Evolutionary conservation across 139 green algal species (phyloP).

Genomic region (Haematococcus sp.): DNA sequence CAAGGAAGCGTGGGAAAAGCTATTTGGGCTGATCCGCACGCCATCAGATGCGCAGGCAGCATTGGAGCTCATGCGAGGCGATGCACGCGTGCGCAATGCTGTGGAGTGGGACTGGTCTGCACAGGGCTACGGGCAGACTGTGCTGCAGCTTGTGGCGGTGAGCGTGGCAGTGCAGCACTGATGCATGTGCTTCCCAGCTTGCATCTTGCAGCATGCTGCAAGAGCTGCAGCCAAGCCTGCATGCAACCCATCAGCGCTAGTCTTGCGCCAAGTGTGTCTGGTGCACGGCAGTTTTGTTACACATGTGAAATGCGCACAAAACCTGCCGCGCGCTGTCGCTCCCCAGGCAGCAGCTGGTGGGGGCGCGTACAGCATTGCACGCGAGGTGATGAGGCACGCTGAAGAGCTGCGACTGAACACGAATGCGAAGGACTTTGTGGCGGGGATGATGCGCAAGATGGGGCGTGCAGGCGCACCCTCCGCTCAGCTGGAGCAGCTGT

Average conservation of each 20-base stretch:
- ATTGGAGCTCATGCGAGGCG: constrained; percentile 17
- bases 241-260: no score
- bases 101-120: constrained; percentile 25
- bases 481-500: background rate
- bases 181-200: no score
- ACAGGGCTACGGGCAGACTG: constrained; percentile 18
- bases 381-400: no score
- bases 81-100: background rate
- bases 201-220: no score
- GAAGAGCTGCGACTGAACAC: background rate
- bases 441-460: background rate
- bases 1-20: constrained; percentile 18
- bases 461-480: background rate
- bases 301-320: no score
- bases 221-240: no score
- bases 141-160: constrained; percentile 22
- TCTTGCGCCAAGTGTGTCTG: no score
- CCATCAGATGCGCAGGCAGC: background rate
- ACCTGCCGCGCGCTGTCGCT: no score
- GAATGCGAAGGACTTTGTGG: constrained; percentile 3
- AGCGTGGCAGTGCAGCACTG: no score
- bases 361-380: no score
- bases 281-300: no score
- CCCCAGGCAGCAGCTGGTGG: no score
- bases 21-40: background rate